A percentile compares a stretch with the other conserved stretches of the same genome.
phyloP scores from a whole-genome alignment of 371 early-diverging fungal species.

The Mortierella sp. region DNA sequence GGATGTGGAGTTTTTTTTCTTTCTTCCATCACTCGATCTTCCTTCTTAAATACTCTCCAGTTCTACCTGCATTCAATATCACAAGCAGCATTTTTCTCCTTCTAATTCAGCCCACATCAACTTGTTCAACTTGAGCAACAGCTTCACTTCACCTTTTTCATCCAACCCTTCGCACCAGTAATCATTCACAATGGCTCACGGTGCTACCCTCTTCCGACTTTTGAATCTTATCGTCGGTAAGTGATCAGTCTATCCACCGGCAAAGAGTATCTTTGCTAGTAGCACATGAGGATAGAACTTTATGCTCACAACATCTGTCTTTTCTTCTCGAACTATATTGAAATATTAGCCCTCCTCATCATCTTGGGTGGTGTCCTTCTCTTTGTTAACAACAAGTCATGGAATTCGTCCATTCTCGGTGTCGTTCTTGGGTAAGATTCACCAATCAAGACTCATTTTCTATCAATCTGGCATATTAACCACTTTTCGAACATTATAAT shows the following conservation, averaged over 20 bases:
- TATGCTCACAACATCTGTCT: background rate
- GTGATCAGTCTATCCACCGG: too few species aligned
- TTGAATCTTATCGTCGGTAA: conserved; percentile 48
- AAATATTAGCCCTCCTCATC: too few species aligned
- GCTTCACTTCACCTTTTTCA: background rate
- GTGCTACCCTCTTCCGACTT: conserved; percentile 47
- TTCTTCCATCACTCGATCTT: background rate
- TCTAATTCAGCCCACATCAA: too few species aligned
- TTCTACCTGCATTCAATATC: background rate
- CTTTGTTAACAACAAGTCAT: conserved; percentile 36
- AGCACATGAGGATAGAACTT: too few species aligned
- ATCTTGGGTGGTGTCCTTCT: conserved; percentile 43
- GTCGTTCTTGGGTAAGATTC: conserved; percentile 36
- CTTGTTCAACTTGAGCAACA: too few species aligned
- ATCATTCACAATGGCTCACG: conserved; percentile 40
- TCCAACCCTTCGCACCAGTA: background rate
- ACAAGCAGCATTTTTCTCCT: too few species aligned
- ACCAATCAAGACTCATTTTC: too few species aligned
- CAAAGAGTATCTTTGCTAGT: too few species aligned
- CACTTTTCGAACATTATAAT: too few species aligned
- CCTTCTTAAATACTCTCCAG: background rate
- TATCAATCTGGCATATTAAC: too few species aligned
- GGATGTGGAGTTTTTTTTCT: background rate
- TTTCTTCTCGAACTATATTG: too few species aligned
- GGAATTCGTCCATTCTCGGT: conserved; percentile 51